Base-by-base conservation (phyloP, 805 yeast genomes). In the Candida sakaeoensis region DNA sequence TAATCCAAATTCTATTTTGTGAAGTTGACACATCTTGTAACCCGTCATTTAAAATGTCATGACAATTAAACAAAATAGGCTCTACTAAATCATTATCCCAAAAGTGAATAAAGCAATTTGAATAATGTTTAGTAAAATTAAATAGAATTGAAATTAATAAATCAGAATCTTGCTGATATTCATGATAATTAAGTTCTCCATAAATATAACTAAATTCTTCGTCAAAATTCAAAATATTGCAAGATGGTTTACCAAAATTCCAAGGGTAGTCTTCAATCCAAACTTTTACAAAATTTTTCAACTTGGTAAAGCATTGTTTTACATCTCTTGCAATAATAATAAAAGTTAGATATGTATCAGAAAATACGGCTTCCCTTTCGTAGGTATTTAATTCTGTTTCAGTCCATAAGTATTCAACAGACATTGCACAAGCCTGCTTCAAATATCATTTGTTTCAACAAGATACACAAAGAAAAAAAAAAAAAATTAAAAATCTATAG, bases 81-180 rank as follows among this genome's bases (percentile, higher is more conserved):
- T 82, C 87, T 6, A 80, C 77, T 33, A 76, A 82, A 12, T 34
- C 35, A 1, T 70, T 66, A 49, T 80, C 86, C 43, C 64, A 60
- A 2, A 65, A 44, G 28, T 69, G 74, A 4, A 77, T 63, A 49
- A 61, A 75, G 40, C 67, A 70, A 37, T 47, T 59, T 21, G 41
- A 18, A 39, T 42, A 29, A 27, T 19, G 32, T 17, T 24, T 46
- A 4, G 73, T 60, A 38, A 75, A 60, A 3, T 63, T 54, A 42
- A 55, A 59, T 5, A 79, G 49, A 1, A 78, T 36, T 5, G 61
- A 53, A 1, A 70, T 53, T 4, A 77, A 45, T 5, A 80, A 51
- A 57, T 70, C 59, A 41, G 72, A 74, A 48, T 79, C 83, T 9
- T 57, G 60, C 15, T 60, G 41, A 10, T 61, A 53, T 23, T 69